Evolutionary conservation across 1,139 yeast species (phyloP).

Genomic region (Nakaseomyces nivariensis): DNA sequence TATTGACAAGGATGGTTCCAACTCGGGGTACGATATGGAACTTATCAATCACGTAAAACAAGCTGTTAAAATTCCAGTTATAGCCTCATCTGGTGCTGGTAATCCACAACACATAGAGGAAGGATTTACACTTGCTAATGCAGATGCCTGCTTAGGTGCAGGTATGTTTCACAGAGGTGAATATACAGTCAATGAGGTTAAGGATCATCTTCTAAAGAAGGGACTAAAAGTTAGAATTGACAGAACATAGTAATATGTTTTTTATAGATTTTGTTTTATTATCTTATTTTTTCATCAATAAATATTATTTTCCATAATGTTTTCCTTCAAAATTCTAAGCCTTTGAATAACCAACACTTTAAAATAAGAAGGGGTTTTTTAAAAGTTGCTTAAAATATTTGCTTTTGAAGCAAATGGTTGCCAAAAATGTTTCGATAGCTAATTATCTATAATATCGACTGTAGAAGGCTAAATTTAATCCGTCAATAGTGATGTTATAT

Average conservation of each 20-base stretch:
- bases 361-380: no score
- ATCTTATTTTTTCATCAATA: neutral
- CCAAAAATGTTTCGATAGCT: no score
- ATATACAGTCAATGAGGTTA: slow-evolving; percentile 77
- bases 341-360: no score
- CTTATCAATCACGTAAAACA: slow-evolving; percentile 65
- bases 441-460: no score
- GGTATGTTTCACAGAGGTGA: slow-evolving; percentile 96
- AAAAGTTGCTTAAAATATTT: no score
- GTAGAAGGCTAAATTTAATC: no score
- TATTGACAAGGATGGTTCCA: slow-evolving; percentile 92
- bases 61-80: slow-evolving; percentile 78
- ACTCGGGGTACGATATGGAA: slow-evolving; percentile 84
- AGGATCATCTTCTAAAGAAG: slow-evolving; percentile 44
- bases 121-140: slow-evolving; percentile 68
- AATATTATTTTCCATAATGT: no score
- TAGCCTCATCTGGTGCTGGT: slow-evolving; percentile 97
- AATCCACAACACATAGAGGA: slow-evolving; percentile 80
- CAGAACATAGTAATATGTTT: slow-evolving; percentile 2
- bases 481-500: no score
- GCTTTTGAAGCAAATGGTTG: no score
- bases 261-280: neutral
- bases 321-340: no score
- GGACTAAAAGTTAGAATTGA: slow-evolving; percentile 48
- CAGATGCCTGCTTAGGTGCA: slow-evolving; percentile 97